Evolutionary conservation across 495 filamentous ascomycete genomes (phyloP), one percentile per base, ranked within the genome.

Genomic region (Penicillium steckii): DNA sequence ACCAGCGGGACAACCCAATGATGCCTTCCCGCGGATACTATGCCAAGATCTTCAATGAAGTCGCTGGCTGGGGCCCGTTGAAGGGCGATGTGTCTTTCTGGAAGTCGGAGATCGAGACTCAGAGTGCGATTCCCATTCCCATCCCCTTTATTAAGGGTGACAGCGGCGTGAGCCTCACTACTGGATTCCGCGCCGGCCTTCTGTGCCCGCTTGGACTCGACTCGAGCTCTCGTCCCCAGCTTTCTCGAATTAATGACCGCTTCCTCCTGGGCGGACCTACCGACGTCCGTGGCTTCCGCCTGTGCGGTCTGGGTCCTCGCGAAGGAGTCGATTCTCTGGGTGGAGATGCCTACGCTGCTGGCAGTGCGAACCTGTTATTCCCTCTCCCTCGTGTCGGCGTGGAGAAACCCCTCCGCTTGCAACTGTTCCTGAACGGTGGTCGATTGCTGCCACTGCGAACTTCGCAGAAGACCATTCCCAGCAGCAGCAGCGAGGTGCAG

Each of bases 201-300:
- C 68, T 88, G 29, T 83, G 79, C 52, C 85, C 85, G 40, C 72
- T 88, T 26, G 71, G 80, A 8, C 65, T 87, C 23, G 73, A 76
- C 18, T 80, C 76, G 17, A 69, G 73, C 42, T 56, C 64, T 7
- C 77, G 55, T 17, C 83, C 68, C 25, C 77, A 76, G 26, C 82
- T 87, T 3, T 92, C 89, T 44, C 82, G 89, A 22, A 80, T 96
- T 56, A 96, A 93, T 69, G 94, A 98, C 68, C 91, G 94, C 25
- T 97, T 98, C 77, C 82, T 87, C 45, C 89, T 98, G 32, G 94
- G 94, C 40, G 94, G 95, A 0, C 92, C 94, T 0, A 95, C 91
- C 18, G 91, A 96, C 64, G 90, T 98, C 24, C 87, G 94, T 44
- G 94, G 93, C 4, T 98, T 97, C 79, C 86, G 89, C 24, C 80